phyloP scores from a whole-genome alignment of 192 early-diverging fungal species.

The Coemansia sp. region DNA sequence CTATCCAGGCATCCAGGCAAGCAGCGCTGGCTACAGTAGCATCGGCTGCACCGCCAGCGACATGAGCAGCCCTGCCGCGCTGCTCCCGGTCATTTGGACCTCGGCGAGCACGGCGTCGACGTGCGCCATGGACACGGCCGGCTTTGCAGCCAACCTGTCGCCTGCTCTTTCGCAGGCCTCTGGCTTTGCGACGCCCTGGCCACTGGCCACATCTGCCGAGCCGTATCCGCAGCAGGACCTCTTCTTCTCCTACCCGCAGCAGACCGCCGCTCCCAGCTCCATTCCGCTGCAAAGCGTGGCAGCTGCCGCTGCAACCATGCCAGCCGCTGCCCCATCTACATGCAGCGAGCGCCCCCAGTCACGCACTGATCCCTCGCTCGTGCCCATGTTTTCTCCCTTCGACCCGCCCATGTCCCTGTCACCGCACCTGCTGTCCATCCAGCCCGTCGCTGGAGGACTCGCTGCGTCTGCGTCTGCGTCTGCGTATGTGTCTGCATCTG shows the following conservation, averaged over 20 bases:
- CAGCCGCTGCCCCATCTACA: not conserved
- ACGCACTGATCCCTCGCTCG: slow-evolving; percentile 2
- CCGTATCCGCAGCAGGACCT: not conserved
- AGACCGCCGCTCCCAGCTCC: not conserved
- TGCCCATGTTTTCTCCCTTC: slow-evolving; percentile 6
- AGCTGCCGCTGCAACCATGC: not conserved
- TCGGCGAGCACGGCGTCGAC: not conserved
- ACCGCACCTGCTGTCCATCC: not conserved
- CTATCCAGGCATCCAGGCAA: not conserved
- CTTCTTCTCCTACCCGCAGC: not conserved
- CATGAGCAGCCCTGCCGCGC: not conserved
- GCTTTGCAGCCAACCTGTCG: not conserved
- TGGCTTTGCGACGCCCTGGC: not conserved
- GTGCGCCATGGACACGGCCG: not conserved
- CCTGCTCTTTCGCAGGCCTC: not conserved
- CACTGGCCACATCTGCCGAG: not conserved
- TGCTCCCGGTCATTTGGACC: not conserved
- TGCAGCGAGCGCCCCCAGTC: slow-evolving; percentile 5
- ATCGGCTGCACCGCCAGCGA: not conserved
- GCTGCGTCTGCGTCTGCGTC: too few species aligned
- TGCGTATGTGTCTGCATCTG: too few species aligned
- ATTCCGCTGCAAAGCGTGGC: not conserved
- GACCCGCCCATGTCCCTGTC: not conserved
- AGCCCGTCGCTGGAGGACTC: not conserved
- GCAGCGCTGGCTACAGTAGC: not conserved